phyloP scores from a whole-genome alignment of 331 rosid genomes.

The Spiraea crenata region DNA sequence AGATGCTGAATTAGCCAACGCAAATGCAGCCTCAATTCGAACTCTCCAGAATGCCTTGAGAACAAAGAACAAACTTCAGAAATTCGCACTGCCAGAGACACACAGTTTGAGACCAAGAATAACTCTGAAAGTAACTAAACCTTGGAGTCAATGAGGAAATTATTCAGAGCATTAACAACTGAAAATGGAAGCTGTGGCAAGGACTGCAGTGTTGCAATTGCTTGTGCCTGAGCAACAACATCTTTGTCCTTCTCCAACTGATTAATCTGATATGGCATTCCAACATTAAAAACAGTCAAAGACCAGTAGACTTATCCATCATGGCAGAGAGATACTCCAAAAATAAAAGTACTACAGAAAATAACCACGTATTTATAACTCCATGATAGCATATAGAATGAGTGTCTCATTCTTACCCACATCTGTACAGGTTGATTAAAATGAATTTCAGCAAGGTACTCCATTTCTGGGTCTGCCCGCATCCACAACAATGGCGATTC shows the following conservation, averaged over 20 bases:
- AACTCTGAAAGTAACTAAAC: constrained; percentile 38
- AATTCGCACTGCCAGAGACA: constrained; percentile 17
- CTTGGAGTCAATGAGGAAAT: constrained; percentile 87
- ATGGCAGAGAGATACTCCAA: constrained; percentile 2
- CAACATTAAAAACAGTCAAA: constrained; percentile 11
- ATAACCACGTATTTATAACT: constrained; percentile 8
- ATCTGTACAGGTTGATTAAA: constrained; percentile 95
- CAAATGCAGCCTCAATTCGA: constrained; percentile 91
- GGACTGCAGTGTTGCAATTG: constrained; percentile 74
- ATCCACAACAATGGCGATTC: constrained; percentile 95
- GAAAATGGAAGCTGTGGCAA: constrained; percentile 81
- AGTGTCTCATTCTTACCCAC: constrained; percentile 80
- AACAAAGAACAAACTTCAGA: constrained; percentile 30
- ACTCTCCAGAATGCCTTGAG: constrained; percentile 91
- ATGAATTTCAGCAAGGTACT: constrained; percentile 88
- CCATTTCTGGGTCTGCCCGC: constrained; percentile 99
- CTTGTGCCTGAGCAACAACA: constrained; percentile 95
- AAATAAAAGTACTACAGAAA: constrained; percentile 15
- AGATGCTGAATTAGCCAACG: constrained; percentile 87
- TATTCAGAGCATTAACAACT: constrained; percentile 76
- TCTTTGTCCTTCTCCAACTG: constrained; percentile 97
- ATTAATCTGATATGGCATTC: constrained; percentile 64
- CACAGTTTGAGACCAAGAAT: constrained; percentile 5
- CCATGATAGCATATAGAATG: constrained; percentile 19
- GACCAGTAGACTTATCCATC: not conserved